These are phyloP conservation scores for Bocquillonia castaneifolia DNA, from an alignment of 441 rosid species.

Conservation along the genomic window DNA sequence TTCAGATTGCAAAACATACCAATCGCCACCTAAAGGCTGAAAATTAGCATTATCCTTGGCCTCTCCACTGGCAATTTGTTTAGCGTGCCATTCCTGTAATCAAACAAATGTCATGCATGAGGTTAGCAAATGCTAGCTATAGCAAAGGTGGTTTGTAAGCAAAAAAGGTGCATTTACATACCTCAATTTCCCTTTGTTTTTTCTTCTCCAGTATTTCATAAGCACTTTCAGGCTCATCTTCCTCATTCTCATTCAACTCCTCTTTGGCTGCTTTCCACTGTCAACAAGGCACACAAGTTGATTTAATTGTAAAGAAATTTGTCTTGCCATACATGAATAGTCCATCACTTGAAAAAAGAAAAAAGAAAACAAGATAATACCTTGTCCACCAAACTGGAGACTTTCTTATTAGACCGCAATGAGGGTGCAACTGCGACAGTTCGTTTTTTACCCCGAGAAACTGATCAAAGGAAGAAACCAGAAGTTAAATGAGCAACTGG, in stretches of 20 bases:
- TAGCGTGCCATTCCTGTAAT: constrained; percentile 74
- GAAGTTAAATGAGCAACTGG: not conserved
- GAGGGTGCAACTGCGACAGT: constrained; percentile 63
- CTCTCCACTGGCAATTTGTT: constrained; percentile 89
- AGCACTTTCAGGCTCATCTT: constrained; percentile 68
- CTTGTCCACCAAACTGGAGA: constrained; percentile 93
- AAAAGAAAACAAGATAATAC: constrained; percentile 31
- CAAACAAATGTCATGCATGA: constrained; percentile 11
- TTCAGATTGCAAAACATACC: constrained; percentile 41
- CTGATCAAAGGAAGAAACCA: constrained; percentile 30
- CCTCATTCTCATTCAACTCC: constrained; percentile 74
- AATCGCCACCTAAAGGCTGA: constrained; percentile 94
- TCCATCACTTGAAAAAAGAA: too few relatives aligned
- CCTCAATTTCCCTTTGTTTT: constrained; percentile 80
- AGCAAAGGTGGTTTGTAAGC: not conserved
- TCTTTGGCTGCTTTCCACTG: constrained; percentile 99
- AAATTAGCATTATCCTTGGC: constrained; percentile 93
- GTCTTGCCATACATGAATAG: not conserved
- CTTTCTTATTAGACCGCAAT: constrained; percentile 86
- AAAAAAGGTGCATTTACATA: constrained; percentile 17
- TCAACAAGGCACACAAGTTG: constrained; percentile 7
- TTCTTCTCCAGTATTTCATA: constrained; percentile 63
- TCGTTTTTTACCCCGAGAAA: constrained; percentile 62
- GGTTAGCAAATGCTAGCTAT: not conserved
- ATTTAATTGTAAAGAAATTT: constrained; percentile 3